A percentile compares a stretch with the other conserved stretches of the same genome.
These are phyloP conservation scores for Saccharomyces pastorianus DNA, from an alignment of 1,139 yeast species.

Conservation along the genomic window DNA sequence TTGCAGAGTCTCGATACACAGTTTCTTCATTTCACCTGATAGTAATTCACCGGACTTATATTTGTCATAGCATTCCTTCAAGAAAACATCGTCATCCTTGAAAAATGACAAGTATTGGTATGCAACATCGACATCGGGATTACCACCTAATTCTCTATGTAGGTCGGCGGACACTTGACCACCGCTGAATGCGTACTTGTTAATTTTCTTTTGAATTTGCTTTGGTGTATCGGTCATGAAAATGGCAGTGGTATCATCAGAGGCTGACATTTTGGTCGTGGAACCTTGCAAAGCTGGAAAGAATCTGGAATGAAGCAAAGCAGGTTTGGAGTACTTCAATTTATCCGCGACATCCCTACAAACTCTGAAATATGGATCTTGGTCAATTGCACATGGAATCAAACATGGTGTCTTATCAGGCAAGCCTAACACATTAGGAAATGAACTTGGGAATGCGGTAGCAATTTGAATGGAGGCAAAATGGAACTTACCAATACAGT, in stretches of 20 bases:
- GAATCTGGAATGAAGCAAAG: conserved; percentile 87
- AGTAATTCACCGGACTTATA: conserved; percentile 77
- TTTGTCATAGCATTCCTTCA: conserved; percentile 51
- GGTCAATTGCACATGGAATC: conserved; percentile 98
- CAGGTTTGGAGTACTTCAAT: conserved; percentile 82
- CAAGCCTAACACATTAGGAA: conserved; percentile 84
- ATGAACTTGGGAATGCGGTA: conserved; percentile 90
- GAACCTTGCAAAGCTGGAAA: conserved; percentile 99
- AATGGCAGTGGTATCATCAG: conserved; percentile 74
- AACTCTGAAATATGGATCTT: conserved; percentile 96
- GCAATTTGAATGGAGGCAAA: conserved; percentile 96
- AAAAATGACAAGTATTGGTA: conserved; percentile 88
- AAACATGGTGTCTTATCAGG: conserved; percentile 86
- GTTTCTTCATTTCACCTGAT: conserved; percentile 89
- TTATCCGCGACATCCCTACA: conserved; percentile 96
- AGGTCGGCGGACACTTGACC: conserved; percentile 84
- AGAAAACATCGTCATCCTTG: conserved; percentile 75
- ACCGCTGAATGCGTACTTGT: conserved; percentile 94
- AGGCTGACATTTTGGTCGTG: conserved; percentile 93
- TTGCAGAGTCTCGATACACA: conserved; percentile 74
- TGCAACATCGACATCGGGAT: conserved; percentile 93
- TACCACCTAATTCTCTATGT: conserved; percentile 83
- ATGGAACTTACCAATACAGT: conserved; percentile 88
- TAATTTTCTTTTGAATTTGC: conserved; percentile 87
- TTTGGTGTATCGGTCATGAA: conserved; percentile 92